Base-by-base conservation (phyloP, 805 yeast genomes). In the Candida mattraensis region DNA sequence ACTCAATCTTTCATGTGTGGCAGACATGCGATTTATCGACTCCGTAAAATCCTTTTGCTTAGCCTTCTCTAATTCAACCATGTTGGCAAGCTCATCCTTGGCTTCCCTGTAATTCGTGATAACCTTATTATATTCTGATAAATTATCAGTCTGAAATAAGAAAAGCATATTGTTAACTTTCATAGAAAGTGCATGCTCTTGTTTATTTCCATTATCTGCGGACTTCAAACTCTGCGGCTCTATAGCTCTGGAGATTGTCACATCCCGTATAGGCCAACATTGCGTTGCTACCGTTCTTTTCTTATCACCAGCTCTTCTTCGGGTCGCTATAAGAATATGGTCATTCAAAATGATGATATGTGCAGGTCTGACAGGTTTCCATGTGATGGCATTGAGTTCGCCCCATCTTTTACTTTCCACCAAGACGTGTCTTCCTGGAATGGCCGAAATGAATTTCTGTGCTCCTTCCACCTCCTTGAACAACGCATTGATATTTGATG, bases 391-490 rank as follows among this genome's bases (percentile, higher is more conserved):
- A 51, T 87, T 88, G 41, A 89, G 64, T 59, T 88, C 96, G 39
- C 74, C 77, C 96, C 96, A 89, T 31, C 88, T 73, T 3, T 83
- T 83, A 55, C 87, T 78, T 50, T 88, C 93, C 7, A 79, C 74
- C 13, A 87, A 63, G 2, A 88, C 75, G 58, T 87, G 96, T 32
- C 96, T 72, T 3, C 89, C 93, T 0, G 89, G 87, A 6, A 75
- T 58, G 1, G 85, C 77, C 14, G 87, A 83, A 24, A 88, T 68
- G 41, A 73, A 76, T 51, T 84, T 84, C 49, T 85, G 89, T 1
- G 95, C 88, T n/a, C 96, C 94, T 45, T 89, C 96, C 11, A 89
- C 95, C 44, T 83, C 87, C 48, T 78, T 78, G 58, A 82, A 87
- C 33, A 88, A 62, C 7, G 76, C 71, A 36, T 74, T 76, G 53